Evolutionary conservation across 306 rosid species (phyloP).

Genomic region (Mimosa pudica): DNA sequence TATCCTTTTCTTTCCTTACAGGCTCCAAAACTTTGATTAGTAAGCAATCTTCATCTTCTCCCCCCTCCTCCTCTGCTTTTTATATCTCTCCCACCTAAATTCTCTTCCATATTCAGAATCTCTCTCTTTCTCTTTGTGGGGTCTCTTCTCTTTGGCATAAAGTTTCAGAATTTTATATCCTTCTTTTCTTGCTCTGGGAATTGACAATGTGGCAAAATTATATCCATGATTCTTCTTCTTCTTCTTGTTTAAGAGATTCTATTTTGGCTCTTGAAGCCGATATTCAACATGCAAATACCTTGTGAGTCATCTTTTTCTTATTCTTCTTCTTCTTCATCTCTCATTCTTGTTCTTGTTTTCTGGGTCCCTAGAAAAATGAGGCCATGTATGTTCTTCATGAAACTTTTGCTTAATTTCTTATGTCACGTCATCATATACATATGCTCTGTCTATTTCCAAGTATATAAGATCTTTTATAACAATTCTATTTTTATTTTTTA

Average conservation of each 20-base stretch:
- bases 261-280: slow-evolving; percentile 72
- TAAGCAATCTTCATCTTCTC: slow-evolving; percentile 31
- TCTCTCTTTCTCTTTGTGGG: slow-evolving; percentile 6
- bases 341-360: neutral
- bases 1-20: slow-evolving; percentile 69
- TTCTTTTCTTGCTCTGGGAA: slow-evolving; percentile 5
- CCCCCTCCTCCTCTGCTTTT: slow-evolving; percentile 4
- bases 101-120: neutral
- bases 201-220: slow-evolving; percentile 60
- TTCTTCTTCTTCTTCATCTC: neutral
- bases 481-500: no score
- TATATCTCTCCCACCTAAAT: neutral
- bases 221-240: slow-evolving; percentile 24
- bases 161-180: slow-evolving; percentile 22
- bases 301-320: slow-evolving; percentile 45
- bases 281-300: slow-evolving; percentile 64
- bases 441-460: no score
- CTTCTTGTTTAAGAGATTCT: slow-evolving; percentile 58
- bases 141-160: slow-evolving; percentile 7
- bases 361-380: neutral
- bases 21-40: slow-evolving; percentile 46
- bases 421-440: no score
- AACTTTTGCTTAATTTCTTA: no score
- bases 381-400: neutral
- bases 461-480: no score